Evolutionary conservation across 2,329 filamentous ascomycete species (phyloP).

Genomic region (Clarireedia paspali): DNA sequence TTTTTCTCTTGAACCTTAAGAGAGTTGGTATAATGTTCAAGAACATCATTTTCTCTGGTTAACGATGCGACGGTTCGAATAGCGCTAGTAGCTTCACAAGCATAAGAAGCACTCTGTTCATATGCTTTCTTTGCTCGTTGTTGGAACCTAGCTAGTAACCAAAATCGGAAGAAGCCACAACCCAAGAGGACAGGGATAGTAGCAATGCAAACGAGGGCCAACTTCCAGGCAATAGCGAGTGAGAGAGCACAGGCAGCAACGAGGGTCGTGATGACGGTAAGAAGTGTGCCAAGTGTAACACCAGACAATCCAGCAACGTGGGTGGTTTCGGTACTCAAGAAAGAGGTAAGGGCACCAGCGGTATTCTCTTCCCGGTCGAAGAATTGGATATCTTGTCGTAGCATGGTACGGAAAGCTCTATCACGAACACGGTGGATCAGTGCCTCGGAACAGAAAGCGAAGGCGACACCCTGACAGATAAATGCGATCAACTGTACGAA

Average conservation of each 20-base stretch:
- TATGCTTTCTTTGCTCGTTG: slow-evolving; percentile 73
- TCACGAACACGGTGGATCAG: slow-evolving; percentile 79
- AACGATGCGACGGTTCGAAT: slow-evolving; percentile 91
- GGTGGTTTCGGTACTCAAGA: slow-evolving; percentile 83
- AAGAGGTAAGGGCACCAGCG: slow-evolving; percentile 78
- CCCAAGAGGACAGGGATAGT: slow-evolving; percentile 69
- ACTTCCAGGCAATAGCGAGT: slow-evolving; percentile 77
- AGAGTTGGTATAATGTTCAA: slow-evolving; percentile 59
- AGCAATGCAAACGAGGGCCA: slow-evolving; percentile 73
- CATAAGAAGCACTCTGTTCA: slow-evolving; percentile 73
- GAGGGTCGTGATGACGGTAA: slow-evolving; percentile 75
- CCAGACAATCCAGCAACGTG: slow-evolving; percentile 84
- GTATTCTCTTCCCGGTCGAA: slow-evolving; percentile 89
- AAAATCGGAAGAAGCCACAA: slow-evolving; percentile 85
- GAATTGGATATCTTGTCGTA: slow-evolving; percentile 87
- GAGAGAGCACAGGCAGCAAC: slow-evolving; percentile 63
- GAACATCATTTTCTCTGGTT: slow-evolving; percentile 78
- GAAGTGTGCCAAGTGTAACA: slow-evolving; percentile 75
- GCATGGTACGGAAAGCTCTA: slow-evolving; percentile 74
- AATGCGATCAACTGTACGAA: slow-evolving; percentile 65
- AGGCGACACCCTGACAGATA: slow-evolving; percentile 59
- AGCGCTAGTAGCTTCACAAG: slow-evolving; percentile 87
- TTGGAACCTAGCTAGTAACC: slow-evolving; percentile 73
- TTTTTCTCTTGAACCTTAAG: slow-evolving; percentile 59
- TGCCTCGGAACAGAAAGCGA: slow-evolving; percentile 80